Conservation (phyloP, 768 basidiomycete genomes). For the Mycena olivaceomarginata region DNA sequence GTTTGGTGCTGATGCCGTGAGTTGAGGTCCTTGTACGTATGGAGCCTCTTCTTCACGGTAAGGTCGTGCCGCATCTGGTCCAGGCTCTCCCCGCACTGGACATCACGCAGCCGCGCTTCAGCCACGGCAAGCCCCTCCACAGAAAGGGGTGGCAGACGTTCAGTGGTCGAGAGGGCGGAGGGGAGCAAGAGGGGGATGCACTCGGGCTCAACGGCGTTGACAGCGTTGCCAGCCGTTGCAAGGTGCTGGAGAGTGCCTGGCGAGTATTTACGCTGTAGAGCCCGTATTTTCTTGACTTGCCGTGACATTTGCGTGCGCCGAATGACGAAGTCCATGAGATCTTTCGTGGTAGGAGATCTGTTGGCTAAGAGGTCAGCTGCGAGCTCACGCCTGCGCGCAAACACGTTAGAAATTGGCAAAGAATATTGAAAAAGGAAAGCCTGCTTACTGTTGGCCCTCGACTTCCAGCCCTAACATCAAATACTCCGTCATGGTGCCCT, state of each 20-base stretch:
- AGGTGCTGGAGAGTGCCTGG: neutral
- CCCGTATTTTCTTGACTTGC: neutral
- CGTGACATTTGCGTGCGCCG: neutral
- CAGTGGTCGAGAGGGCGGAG: neutral
- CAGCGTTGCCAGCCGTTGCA: neutral
- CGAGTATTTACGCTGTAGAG: neutral
- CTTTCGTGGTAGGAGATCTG: neutral
- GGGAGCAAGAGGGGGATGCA: neutral
- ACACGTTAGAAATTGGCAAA: neutral
- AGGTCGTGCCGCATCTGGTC: neutral
- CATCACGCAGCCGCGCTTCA: neutral
- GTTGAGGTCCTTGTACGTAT: neutral
- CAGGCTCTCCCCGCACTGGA: slow-evolving; percentile 1
- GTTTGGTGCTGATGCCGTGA: neutral
- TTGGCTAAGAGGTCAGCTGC: neutral
- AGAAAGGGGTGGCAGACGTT: neutral
- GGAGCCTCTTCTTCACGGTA: neutral
- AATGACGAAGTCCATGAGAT: neutral
- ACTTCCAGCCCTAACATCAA: neutral
- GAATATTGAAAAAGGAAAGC: neutral
- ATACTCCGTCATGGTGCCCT: neutral
- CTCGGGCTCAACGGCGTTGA: neutral
- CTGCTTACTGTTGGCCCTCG: neutral
- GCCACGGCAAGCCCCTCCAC: neutral
- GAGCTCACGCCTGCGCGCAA: neutral